Base-by-base conservation (phyloP, 2,329 filamentous ascomycete genomes). In the Leptographium procerum region DNA sequence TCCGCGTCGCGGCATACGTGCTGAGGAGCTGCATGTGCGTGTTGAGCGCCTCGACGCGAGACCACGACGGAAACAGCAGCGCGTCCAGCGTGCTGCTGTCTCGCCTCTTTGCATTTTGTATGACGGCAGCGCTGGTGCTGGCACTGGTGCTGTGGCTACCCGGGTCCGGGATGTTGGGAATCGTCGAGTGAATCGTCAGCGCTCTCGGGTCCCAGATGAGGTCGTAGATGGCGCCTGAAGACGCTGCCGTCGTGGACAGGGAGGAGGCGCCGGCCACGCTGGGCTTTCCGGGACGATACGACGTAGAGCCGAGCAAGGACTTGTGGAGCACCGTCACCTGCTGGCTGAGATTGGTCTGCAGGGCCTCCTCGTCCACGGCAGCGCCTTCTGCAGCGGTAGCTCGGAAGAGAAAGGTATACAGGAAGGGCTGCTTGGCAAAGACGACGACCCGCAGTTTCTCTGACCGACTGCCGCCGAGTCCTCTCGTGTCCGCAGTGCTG, bases 331-430 rank as follows among this genome's bases (percentile, higher is more conserved):
- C 80, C 1, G 75, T 72, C 14, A 87, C 75, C 64, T 87, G 83
- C 14, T 52, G 57, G 53, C 56, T 13, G 40, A 64, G 51, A 13
- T 62, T 59, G 0, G 40, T 28, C 57, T 63, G 59, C n/a, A 57
- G 13, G 31, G 8, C 13, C 2, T 16, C 29, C 11, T 56, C 52
- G 14, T 57, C 52, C 7, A 29, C 40, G 40, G 36, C 33, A 0
- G 7, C 14, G 24, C 31, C 52, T 2, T 50, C 47, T 29, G 4
- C 36, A 1, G 10, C 45, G 24, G 10, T 76, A 48, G 79, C 73
- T 53, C 79, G 72, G 69, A 92, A 92, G 4, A 94, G 74, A 61
- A 94, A 86, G 1, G 85, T 81, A 68, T 88, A 91, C 53, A 92
- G 80, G 70, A 92, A 92, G 0, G 89, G 89, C 28, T 79, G 81